Evolutionary conservation across 2,329 filamentous ascomycete genomes (phyloP).

Genomic region (Bimuria novae-zelandiae): DNA sequence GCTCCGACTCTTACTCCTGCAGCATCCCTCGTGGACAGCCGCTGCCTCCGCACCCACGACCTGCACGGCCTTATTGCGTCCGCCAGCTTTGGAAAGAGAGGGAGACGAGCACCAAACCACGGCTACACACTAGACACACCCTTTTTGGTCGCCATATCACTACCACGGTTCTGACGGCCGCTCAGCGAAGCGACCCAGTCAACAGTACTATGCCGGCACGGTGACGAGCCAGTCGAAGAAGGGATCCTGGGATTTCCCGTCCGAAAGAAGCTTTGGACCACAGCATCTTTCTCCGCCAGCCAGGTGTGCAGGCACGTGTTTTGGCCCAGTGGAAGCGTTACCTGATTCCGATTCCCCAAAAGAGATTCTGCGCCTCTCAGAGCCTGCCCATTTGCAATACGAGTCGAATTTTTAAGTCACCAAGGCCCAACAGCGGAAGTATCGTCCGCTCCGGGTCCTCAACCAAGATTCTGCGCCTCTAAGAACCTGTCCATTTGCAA

Average conservation of each 20-base stretch:
- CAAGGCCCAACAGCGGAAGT: too few relatives aligned
- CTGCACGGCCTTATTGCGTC: constrained; percentile 10
- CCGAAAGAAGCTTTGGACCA: not conserved
- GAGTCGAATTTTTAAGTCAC: too few relatives aligned
- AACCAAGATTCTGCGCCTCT: too few relatives aligned
- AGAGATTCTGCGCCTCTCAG: not conserved
- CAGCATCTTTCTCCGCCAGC: not conserved
- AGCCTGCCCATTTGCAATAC: not conserved
- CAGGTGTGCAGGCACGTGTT: not conserved
- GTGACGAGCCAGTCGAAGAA: not conserved
- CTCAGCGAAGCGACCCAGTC: not conserved
- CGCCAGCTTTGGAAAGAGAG: too few relatives aligned
- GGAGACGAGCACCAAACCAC: not conserved
- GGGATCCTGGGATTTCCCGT: not conserved
- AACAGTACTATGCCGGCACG: constrained; percentile 1
- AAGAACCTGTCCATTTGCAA: not conserved
- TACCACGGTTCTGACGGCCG: constrained; percentile 1
- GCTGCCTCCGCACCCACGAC: not conserved
- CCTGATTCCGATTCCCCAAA: not conserved
- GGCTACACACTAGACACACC: constrained; percentile 7
- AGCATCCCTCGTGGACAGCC: too few relatives aligned
- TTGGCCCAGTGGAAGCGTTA: not conserved
- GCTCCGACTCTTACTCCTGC: not conserved
- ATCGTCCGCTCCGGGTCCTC: too few relatives aligned
- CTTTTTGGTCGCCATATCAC: not conserved